These are phyloP conservation scores for Theobroma cacao DNA, from an alignment of 345 rosid genomes.

Conservation along the genomic window DNA sequence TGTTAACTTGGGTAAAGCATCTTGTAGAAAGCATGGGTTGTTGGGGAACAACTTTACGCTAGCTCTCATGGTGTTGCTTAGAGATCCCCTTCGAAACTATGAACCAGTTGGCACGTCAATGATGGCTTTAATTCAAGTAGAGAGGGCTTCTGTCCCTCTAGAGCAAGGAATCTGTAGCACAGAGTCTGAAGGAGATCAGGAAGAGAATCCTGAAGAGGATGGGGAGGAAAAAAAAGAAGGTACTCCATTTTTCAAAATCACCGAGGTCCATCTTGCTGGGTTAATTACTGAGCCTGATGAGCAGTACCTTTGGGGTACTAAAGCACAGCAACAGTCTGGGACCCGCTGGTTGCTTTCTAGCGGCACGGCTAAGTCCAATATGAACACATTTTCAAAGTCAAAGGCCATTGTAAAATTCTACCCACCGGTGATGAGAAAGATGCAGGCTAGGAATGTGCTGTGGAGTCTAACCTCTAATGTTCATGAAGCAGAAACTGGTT, in stretches of 20 bases:
- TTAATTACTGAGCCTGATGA: slow-evolving; percentile 40
- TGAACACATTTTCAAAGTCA: slow-evolving; percentile 36
- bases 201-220: slow-evolving; percentile 7
- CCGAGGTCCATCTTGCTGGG: slow-evolving; percentile 56
- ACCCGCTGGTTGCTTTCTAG: slow-evolving; percentile 62
- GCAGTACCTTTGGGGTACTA: slow-evolving; percentile 46
- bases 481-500: slow-evolving; percentile 22
- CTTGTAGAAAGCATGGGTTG: slow-evolving; percentile 28
- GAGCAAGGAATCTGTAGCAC: slow-evolving; percentile 17
- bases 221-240: slow-evolving; percentile 1
- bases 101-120: slow-evolving; percentile 77
- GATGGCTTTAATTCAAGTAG: slow-evolving; percentile 66
- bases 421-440: slow-evolving; percentile 24
- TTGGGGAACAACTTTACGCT: slow-evolving; percentile 48
- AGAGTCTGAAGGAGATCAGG: slow-evolving; percentile 19
- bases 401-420: slow-evolving; percentile 37
- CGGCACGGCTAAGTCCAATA: slow-evolving; percentile 44
- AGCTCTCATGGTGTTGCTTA: slow-evolving; percentile 54
- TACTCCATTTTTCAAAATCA: slow-evolving; percentile 40
- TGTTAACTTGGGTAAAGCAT: slow-evolving; percentile 19
- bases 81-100: slow-evolving; percentile 61
- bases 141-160: slow-evolving; percentile 34
- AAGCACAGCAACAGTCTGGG: slow-evolving; percentile 55
- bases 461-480: slow-evolving; percentile 62
- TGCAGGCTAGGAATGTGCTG: slow-evolving; percentile 28